These are phyloP conservation scores for Sporothrix protearum DNA, from an alignment of 2,329 filamentous ascomycete species.

Conservation along the genomic window DNA sequence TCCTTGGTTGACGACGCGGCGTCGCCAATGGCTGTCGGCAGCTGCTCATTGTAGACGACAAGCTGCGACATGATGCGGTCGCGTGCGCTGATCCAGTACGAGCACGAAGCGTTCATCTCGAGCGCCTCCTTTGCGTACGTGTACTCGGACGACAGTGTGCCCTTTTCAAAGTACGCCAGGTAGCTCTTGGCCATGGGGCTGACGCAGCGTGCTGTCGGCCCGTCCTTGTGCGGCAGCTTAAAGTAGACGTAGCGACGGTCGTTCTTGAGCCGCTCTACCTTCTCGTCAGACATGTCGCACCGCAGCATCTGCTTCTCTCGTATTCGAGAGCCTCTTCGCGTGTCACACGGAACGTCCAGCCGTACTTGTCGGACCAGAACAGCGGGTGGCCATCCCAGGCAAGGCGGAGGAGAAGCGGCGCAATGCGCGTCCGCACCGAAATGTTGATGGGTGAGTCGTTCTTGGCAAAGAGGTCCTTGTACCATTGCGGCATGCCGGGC, in stretches of 20 bases:
- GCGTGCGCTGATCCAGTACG: conserved; percentile 96
- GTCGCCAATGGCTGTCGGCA: conserved; percentile 8
- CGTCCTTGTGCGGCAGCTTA: conserved; percentile 95
- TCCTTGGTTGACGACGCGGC: conserved; percentile 27
- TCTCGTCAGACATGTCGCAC: conserved; percentile 75
- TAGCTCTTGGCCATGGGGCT: conserved; percentile 92
- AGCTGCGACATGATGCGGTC: conserved; percentile 94
- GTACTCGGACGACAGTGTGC: conserved; percentile 81
- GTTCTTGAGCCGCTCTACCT: conserved; percentile 60
- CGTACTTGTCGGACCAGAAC: conserved; percentile 88
- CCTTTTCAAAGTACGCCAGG: conserved; percentile 84
- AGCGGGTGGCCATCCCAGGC: conserved; percentile 87
- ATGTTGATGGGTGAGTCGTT: conserved; percentile 67
- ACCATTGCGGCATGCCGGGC: conserved; percentile 94
- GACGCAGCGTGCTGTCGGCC: conserved; percentile 75
- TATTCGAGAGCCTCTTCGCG: conserved; percentile 60
- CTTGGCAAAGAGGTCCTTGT: conserved; percentile 80
- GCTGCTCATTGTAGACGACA: conserved; percentile 65
- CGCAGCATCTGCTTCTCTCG: conserved; percentile 64
- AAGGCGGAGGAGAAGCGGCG: conserved; percentile 77
- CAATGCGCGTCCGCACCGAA: conserved; percentile 81
- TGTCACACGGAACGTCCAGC: conserved; percentile 85
- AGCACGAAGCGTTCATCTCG: conserved; percentile 98
- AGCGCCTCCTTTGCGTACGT: conserved; percentile 88
- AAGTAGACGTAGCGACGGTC: conserved; percentile 70